phyloP scores from a whole-genome alignment of 169 alveolate genomes.

The Cryptosporidium tyzzeri region DNA sequence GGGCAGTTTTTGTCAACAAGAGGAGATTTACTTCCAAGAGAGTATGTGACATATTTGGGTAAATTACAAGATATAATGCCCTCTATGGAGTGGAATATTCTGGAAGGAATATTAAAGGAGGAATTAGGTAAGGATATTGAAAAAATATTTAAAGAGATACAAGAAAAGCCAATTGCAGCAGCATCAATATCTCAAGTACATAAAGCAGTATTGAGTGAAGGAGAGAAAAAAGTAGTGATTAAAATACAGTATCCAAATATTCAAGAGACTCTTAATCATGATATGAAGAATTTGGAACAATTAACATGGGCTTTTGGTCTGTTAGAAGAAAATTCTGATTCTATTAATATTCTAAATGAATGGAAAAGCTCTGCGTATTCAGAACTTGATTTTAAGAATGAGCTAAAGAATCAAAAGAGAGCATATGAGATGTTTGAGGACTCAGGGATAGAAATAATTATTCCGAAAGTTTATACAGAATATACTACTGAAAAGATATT shows the following conservation, averaged over 20 bases:
- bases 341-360: constrained; percentile 83
- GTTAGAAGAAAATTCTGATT: constrained; percentile 80
- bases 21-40: constrained; percentile 89
- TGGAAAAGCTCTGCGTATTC: constrained; percentile 88
- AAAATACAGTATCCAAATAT: constrained; percentile 87
- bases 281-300: constrained; percentile 82
- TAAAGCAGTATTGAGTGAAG: constrained; percentile 82
- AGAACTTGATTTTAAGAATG: constrained; percentile 88
- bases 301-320: constrained; percentile 86
- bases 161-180: constrained; percentile 84
- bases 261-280: constrained; percentile 83
- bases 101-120: constrained; percentile 82
- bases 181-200: constrained; percentile 90
- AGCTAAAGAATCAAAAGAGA: constrained; percentile 83
- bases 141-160: constrained; percentile 79
- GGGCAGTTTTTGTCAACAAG: constrained; percentile 93
- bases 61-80: constrained; percentile 92
- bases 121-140: constrained; percentile 84
- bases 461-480: constrained; percentile 86
- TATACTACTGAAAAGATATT: constrained; percentile 84
- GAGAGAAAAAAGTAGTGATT: constrained; percentile 81
- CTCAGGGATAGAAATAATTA: constrained; percentile 83
- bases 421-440: constrained; percentile 82
- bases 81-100: constrained; percentile 79
- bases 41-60: constrained; percentile 87